Base-by-base conservation (phyloP, 2,329 filamentous ascomycete genomes). In the Thielaviopsis ethacetica region DNA sequence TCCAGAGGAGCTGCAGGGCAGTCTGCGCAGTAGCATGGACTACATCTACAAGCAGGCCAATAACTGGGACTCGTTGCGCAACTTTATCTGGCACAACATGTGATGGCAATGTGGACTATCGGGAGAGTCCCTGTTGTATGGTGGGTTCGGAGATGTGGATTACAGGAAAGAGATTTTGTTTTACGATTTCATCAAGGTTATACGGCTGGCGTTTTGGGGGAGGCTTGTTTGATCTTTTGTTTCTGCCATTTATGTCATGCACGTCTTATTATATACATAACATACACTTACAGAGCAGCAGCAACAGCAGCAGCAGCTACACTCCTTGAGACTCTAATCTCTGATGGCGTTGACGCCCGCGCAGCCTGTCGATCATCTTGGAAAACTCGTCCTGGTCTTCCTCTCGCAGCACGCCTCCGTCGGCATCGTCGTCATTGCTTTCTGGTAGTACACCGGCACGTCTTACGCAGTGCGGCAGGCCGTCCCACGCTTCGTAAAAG, bases 21-120 rank as follows among this genome's bases (percentile, higher is more conserved):
- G 91, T 71, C 73, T 98, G 76, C 81, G 89, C 70, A 91, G 84
- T 72, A 96, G 90, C 75, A 98, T 98, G 93, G 88, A 82, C 66
- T 98, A 98, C 68, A 95, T 98, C 76, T 98, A 91, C 70, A 78
- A 82, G 61, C 86, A 97, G 71, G 89, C 87, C 63, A 86, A 96
- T 67, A 78, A 86, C 61, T 98, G 91, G 89, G 86, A 95, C 68
- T 86, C 85, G 47, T 75, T 95, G 68, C 76, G 85, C 70, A 97
- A 85, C 64, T 83, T 97, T 66, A 67, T 95, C 21, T 85, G 88
- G 79, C 86, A 95, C 71, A 97, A 97, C 65, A 82, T 82, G 68
- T 84, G 59, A 61, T 58, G 9, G 26, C 12, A n/a, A 5, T 4
- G 7, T 12, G 41, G 6, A 49, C 30, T 6, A 26, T 15, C 24